A percentile compares a stretch with the other conserved stretches of the same genome.
phyloP scores from a whole-genome alignment of 495 filamentous ascomycete species.

The Achaetomiella virescens region DNA sequence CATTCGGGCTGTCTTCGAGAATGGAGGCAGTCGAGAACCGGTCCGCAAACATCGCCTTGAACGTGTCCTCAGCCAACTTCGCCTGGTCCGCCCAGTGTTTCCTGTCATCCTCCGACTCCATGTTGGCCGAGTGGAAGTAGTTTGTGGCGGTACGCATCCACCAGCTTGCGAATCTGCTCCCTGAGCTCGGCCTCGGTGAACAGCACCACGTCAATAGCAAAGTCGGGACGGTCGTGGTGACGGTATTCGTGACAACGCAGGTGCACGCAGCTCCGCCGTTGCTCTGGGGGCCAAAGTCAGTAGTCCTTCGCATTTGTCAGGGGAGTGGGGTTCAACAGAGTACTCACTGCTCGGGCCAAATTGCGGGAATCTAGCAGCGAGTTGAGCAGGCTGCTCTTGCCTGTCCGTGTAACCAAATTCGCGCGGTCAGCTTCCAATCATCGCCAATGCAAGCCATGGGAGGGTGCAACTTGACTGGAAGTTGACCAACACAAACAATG shows the following conservation, averaged over 20 bases:
- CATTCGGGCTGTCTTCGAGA: conserved; percentile 7
- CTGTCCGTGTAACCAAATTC: conserved; percentile 5
- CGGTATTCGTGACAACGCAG: conserved; percentile 39
- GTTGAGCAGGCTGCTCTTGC: conserved; percentile 39
- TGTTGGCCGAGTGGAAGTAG: conserved; percentile 12
- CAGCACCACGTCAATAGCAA: conserved; percentile 29
- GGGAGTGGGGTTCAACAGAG: too few relatives aligned
- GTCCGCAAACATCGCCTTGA: conserved; percentile 22
- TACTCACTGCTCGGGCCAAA: conserved; percentile 31
- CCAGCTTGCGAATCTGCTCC: conserved; percentile 27
- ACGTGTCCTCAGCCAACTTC: conserved; percentile 22
- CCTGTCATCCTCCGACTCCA: conserved; percentile 17
- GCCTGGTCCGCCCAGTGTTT: conserved; percentile 18
- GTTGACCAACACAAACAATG: not conserved
- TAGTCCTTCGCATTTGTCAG: not conserved
- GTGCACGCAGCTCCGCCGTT: conserved; percentile 35
- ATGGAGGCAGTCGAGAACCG: conserved; percentile 10
- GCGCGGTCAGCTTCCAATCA: not conserved
- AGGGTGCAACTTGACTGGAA: not conserved
- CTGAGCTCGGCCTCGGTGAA: conserved; percentile 29
- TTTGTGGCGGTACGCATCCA: conserved; percentile 29
- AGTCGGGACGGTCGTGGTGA: conserved; percentile 28
- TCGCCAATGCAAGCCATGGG: not conserved
- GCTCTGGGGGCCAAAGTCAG: conserved; percentile 19
- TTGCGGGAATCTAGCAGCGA: conserved; percentile 30